Percentiles rank a stretch among this genome's conserved stretches.
Conservation (phyloP, 225 moss, liverwort and hornwort genomes). For the Polytrichum formosum region DNA sequence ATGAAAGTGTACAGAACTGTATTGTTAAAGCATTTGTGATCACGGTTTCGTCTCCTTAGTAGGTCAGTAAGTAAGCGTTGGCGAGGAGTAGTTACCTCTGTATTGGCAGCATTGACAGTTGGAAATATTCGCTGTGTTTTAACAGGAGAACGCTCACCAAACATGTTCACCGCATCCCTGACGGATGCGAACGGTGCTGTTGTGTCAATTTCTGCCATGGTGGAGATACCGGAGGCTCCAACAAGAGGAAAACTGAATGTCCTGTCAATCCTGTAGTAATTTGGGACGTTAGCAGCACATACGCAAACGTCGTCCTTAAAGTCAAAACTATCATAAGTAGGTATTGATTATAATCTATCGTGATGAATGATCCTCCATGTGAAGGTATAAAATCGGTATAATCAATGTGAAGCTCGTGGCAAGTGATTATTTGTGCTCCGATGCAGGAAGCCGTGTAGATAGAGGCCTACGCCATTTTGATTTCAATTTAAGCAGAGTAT, state of each 20-base stretch:
- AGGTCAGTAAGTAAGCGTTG: too few species aligned
- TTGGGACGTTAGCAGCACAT: neutral
- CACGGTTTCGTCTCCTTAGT: too few species aligned
- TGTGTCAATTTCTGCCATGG: constrained; percentile 53
- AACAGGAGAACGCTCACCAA: constrained; percentile 26
- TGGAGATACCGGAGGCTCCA: neutral
- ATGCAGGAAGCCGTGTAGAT: too few species aligned
- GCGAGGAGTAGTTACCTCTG: constrained; percentile 22
- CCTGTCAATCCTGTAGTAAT: neutral
- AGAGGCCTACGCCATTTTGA: too few species aligned
- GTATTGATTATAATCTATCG: neutral
- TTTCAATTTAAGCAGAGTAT: too few species aligned
- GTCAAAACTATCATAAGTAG: neutral
- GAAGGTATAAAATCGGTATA: neutral
- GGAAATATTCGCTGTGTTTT: constrained; percentile 26
- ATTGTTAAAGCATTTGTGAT: too few species aligned
- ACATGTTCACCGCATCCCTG: constrained; percentile 42
- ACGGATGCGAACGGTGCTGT: constrained; percentile 39
- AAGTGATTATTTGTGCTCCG: too few species aligned
- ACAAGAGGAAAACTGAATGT: neutral
- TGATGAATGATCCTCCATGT: neutral
- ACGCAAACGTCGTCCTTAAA: neutral
- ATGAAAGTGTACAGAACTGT: too few species aligned
- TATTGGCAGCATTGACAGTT: constrained; percentile 17
- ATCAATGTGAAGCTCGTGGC: neutral